Conservation (phyloP, 345 rosid genomes). For the Arabidopsis thaliana region TAIR10.1 NC_003074.8:6585001-6585500, state of each 20-base stretch:
- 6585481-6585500: conserved; percentile 88
- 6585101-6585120: conserved; percentile 77
- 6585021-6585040: conserved; percentile 67
- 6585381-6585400: conserved; percentile 59
- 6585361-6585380: conserved; percentile 60
- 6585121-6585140: conserved; percentile 66
- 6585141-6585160: conserved; percentile 51
- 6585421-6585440: conserved; percentile 95
- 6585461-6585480: conserved; percentile 89
- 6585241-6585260: conserved; percentile 66
- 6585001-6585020: conserved; percentile 66
- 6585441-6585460: conserved; percentile 85
- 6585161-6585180: conserved; percentile 61
- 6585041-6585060: conserved; percentile 93
- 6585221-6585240: conserved; percentile 62
- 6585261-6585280: conserved; percentile 60
- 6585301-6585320: conserved; percentile 57
- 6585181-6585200: conserved; percentile 58
- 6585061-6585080: conserved; percentile 85
- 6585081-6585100: conserved; percentile 73
- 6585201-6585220: conserved; percentile 58
- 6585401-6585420: conserved; percentile 72
- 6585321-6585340: conserved; percentile 54
- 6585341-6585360: conserved; percentile 49
- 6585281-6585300: conserved; percentile 60